phyloP scores from a whole-genome alignment of 345 rosid genomes.

The Rhodomyrtus tomentosa region DNA sequence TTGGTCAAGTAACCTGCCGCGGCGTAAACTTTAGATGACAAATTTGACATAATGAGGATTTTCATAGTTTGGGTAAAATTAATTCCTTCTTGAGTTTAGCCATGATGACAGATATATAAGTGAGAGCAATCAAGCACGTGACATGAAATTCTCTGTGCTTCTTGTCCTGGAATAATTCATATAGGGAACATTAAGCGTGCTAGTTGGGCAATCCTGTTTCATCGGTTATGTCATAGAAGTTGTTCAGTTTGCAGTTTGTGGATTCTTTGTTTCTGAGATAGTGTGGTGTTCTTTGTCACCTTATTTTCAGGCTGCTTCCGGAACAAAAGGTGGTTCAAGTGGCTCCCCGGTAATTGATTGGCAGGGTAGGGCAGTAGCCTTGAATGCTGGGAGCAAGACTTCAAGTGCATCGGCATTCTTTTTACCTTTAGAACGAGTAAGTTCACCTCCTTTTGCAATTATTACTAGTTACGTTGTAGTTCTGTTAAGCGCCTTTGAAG shows the following conservation, averaged over 20 bases:
- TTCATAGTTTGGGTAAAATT: background rate
- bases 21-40: background rate
- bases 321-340: slow-evolving; percentile 97
- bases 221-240: background rate
- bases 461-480: background rate
- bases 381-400: slow-evolving; percentile 93
- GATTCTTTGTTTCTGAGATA: background rate
- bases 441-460: slow-evolving; percentile 1
- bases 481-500: background rate
- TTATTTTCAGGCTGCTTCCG: slow-evolving; percentile 78
- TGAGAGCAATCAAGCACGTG: background rate
- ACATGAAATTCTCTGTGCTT: background rate
- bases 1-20: background rate
- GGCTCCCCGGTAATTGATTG: slow-evolving; percentile 97
- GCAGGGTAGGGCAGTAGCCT: slow-evolving; percentile 92
- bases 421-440: slow-evolving; percentile 79
- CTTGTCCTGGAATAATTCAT: background rate
- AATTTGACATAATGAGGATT: background rate
- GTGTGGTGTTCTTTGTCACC: background rate
- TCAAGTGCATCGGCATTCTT: slow-evolving; percentile 88
- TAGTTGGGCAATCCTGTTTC: background rate
- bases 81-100: background rate
- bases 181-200: background rate
- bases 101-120: background rate
- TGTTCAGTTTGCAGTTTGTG: background rate